phyloP scores from a whole-genome alignment of 2,329 filamentous ascomycete genomes.

The Diaporthe longicolla region DNA sequence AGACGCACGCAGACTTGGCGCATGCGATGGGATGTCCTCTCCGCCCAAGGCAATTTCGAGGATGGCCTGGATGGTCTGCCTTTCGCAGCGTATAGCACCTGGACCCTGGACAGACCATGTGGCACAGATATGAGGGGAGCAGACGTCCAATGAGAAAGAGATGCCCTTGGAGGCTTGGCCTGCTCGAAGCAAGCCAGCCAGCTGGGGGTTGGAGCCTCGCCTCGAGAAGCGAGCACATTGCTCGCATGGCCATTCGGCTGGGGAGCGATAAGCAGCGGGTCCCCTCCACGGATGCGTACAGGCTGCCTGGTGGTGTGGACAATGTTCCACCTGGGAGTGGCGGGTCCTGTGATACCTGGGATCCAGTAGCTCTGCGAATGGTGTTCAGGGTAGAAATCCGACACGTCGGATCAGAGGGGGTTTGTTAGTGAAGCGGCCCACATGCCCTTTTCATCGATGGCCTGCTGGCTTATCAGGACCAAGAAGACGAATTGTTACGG shows the following conservation, averaged over 20 bases:
- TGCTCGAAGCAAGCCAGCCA: slow-evolving; percentile 22
- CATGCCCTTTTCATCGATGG: slow-evolving; percentile 7
- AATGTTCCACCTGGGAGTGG: not conserved
- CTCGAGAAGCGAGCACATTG: not conserved
- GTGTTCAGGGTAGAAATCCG: not conserved
- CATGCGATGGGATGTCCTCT: slow-evolving; percentile 18
- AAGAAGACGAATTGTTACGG: not conserved
- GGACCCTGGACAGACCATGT: slow-evolving; percentile 6
- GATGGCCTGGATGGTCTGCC: slow-evolving; percentile 3
- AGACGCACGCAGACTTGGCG: slow-evolving; percentile 26
- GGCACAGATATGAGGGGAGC: slow-evolving; percentile 21
- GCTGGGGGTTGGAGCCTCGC: slow-evolving; percentile 19
- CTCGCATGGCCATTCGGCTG: slow-evolving; percentile 11
- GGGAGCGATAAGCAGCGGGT: slow-evolving; percentile 24
- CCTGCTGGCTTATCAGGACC: slow-evolving; percentile 20
- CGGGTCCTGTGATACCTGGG: slow-evolving; percentile 3
- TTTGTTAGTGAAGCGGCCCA: not conserved
- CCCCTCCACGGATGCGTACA: not conserved
- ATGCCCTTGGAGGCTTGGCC: slow-evolving; percentile 20
- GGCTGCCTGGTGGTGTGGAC: not conserved
- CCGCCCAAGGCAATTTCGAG: slow-evolving; percentile 13
- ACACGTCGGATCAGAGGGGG: slow-evolving; percentile 18
- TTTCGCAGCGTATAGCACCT: not conserved
- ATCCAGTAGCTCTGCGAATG: not conserved
- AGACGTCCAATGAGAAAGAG: slow-evolving; percentile 19